Base-by-base conservation (phyloP, 1,139 yeast species). In the Diutina catenulata region DNA sequence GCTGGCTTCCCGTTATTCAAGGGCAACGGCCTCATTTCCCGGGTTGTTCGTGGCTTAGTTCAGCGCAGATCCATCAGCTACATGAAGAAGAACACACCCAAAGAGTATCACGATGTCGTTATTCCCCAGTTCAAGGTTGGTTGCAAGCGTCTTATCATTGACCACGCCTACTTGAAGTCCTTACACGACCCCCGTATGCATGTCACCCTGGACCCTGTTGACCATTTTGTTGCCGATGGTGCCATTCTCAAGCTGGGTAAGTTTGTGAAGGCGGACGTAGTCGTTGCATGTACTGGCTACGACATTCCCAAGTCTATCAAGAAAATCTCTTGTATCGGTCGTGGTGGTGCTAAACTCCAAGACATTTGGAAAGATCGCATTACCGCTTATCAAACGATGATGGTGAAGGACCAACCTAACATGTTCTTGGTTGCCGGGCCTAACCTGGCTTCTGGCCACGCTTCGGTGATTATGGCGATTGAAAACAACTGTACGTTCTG, bases 271-370 rank as follows among this genome's bases (percentile, higher is more conserved):
- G 67, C 64, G 3, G 71, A 65, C 45, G 56, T 64, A 15, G 62
- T 65, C 36, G 65, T 64, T 26, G 70, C 70, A 4, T 65, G 71
- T 46, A 64, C 70, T 25, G 71, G 71, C 3, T 65, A 65, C 45
- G 15, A 20, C n/a, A 15, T 36, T 10, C 18, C 20, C 10, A 13
- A 19, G 18, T n/a, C 21, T 21, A 7, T 27, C 22, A 19, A 27
- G n/a, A 51, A 52, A 3, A 51, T 49, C 37, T 39, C 50, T 11
- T 42, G 60, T 14, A 39, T 44, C 14, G 70, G 70, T 3, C 46
- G 51, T n/a, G 47, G 59, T 37, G 62, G 60, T 1, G 38, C 42
- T 11, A 41, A 50, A 15, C 35, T 60, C 4, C 40, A 52, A 19
- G 32, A 45, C 4, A 23, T 50, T n/a, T 64, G 70, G 69, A 65